Base-by-base conservation (phyloP, 768 basidiomycete genomes). In the Tulasnella sp. region DNA sequence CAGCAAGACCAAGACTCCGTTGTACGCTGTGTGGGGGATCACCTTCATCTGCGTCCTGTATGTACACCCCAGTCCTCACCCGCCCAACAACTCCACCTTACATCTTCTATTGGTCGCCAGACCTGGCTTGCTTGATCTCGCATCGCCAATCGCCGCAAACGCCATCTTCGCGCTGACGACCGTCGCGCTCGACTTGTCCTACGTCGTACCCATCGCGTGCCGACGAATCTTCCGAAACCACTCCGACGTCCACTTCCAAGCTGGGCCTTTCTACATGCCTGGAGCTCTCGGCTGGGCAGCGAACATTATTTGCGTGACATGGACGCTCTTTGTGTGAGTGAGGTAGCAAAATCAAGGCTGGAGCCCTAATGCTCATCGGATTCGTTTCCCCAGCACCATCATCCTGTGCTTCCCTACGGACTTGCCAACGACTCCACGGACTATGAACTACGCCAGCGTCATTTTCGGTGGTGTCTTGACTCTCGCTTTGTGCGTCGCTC, bases 381-480 rank as follows among this genome's bases (percentile, higher is more conserved):
- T 35, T 35, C 35, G 2, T 35, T 35, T 35, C 2, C 5, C 92
- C 83, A 87, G 93, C 46, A 87, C 85, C 78, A 86, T 93, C 61
- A 89, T 94, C 81, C 92, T 93, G 84, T 89, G 90, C 57, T 84
- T 94, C 81, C 93, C 93, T 1, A 92, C 89, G 5, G 82, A 88
- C 61, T 84, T 86, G 67, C 93, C 94, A 3, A 91, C 93, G 23
- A 92, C 91, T n/a, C 81, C 84, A 51, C 82, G 86, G 40, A 93
- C 90, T 78, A 93, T 94, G 92, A 93, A 94, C 82, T 94, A 94
- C 81, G 91, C 91, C n/a, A 88, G 91, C 40, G 92, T 91, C 78
- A 81, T 87, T 85, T 35, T 42, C 29, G 57, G 39, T 26, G 57
- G 69, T 61, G 42, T 76, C 5, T 11, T 75, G 42, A 70, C 69